Evolutionary conservation across 768 basidiomycete genomes (phyloP), one percentile per base, ranked within the genome.

Genomic region (Tricholoma furcatifolium): DNA sequence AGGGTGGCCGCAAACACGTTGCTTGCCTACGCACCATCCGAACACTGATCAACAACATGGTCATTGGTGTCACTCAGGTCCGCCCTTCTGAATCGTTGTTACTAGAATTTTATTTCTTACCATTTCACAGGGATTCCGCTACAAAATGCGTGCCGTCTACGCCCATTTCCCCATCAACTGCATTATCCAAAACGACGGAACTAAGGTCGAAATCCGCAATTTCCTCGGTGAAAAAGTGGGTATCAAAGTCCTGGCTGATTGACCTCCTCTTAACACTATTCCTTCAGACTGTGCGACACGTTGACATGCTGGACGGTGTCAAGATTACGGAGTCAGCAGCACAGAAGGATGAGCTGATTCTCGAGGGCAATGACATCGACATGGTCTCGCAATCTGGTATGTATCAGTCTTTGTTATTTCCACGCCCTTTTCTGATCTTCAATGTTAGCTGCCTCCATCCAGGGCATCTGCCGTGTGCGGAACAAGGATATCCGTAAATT

Each of bases 401-500:
- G 72, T 65, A 18, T 17, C 17, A 20, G 20, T 23, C 39, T 18
- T 42, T 11, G 21, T 48, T 18, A 30, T 12, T 30, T 41, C 21
- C 8, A 15, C 20, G 41, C 35, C 39, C 27, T 15, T 57, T 10
- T 51, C 23, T 56, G 38, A 55, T 42, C 27, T 21, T 53, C 24
- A 47, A 2, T 43, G 17, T 18, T 56, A 87, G 93, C 97, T 56
- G 97, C 97, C 43, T 91, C 91, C 38, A 98, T 99, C 69, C 97
- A 98, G 70, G 95, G 95, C 62, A 80, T 88, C 56, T 97, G 93
- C 79, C 85, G 88, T 62, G 97, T 99, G 66, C 89, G 93, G 73
- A 97, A 98, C 88, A 99, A 99, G 81, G 96, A 96, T 81, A 98
- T 98, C 75, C 93, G 96, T 65, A 97, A 98, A 81, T 97, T 98